Conservation (phyloP, 139 green algal species). For the Astrephomene gubernaculifera region DNA sequence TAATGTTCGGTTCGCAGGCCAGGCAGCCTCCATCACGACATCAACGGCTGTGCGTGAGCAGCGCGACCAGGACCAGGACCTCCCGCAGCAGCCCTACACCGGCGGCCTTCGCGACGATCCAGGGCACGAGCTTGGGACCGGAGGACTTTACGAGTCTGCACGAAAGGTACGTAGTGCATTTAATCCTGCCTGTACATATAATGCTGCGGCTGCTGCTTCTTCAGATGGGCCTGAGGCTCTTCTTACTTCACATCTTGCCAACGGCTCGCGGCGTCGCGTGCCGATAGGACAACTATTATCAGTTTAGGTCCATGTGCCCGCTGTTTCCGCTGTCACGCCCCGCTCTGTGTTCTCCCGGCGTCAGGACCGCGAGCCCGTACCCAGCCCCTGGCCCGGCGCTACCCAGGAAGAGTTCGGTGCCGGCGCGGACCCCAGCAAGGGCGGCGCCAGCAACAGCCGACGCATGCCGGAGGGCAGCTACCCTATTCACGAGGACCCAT, state of each 20-base stretch:
- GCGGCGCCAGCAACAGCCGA: not conserved
- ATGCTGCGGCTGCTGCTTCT: too few relatives aligned
- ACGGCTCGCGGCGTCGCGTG: too few relatives aligned
- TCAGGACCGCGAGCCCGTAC: conserved; percentile 18
- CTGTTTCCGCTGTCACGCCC: not conserved
- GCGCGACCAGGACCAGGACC: too few relatives aligned
- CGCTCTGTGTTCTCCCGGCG: not conserved
- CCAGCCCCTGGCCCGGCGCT: not conserved
- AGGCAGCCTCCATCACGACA: too few relatives aligned
- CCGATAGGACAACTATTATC: too few relatives aligned
- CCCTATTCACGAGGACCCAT: conserved; percentile 22
- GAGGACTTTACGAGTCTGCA: conserved; percentile 30
- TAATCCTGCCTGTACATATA: too few relatives aligned
- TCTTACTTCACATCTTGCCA: too few relatives aligned
- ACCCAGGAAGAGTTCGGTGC: not conserved
- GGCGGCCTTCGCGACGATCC: conserved; percentile 20
- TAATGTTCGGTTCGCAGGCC: too few relatives aligned
- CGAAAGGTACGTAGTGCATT: conserved; percentile 22
- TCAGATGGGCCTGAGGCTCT: too few relatives aligned
- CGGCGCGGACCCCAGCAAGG: not conserved
- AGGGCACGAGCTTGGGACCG: conserved; percentile 25
- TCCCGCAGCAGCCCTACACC: not conserved
- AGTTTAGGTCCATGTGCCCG: too few relatives aligned
- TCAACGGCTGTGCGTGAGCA: too few relatives aligned
- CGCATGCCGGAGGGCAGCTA: not conserved